Conservation (phyloP, 2,329 filamentous ascomycete genomes). For the Aspergillus nomiae region DNA sequence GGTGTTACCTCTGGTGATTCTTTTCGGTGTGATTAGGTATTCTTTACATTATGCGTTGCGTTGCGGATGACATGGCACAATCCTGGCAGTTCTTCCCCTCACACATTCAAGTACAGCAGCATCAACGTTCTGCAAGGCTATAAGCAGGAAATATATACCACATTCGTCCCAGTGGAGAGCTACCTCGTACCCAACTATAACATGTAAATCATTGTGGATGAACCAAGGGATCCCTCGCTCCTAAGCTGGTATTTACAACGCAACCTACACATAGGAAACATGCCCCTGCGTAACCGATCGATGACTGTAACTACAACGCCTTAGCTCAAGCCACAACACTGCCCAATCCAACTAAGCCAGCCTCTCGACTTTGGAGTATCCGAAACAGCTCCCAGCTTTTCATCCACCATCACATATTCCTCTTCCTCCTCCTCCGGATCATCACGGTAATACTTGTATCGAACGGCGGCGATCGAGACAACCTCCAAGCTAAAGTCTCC, state of each 20-base stretch:
- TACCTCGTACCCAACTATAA: neutral
- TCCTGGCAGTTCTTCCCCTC: neutral
- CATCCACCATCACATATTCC: neutral
- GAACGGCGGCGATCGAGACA: slow-evolving; percentile 55
- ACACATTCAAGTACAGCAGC: neutral
- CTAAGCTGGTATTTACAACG: neutral
- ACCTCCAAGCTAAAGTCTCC: slow-evolving; percentile 66
- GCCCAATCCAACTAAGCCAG: neutral
- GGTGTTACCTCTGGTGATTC: neutral
- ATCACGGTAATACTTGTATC: neutral
- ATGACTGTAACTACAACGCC: neutral
- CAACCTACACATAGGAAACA: neutral
- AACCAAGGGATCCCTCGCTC: too few relatives aligned
- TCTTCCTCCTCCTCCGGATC: neutral
- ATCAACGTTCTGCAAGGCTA: neutral
- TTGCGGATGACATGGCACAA: neutral
- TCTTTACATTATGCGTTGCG: neutral
- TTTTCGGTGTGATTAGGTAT: neutral
- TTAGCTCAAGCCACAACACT: neutral
- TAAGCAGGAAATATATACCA: neutral
- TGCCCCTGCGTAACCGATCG: neutral
- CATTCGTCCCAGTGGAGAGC: neutral
- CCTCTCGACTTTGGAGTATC: neutral
- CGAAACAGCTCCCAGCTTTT: neutral
- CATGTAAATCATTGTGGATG: neutral